These are phyloP conservation scores for Cercospora zeina DNA, from an alignment of 2,329 filamentous ascomycete species.

Conservation along the genomic window DNA sequence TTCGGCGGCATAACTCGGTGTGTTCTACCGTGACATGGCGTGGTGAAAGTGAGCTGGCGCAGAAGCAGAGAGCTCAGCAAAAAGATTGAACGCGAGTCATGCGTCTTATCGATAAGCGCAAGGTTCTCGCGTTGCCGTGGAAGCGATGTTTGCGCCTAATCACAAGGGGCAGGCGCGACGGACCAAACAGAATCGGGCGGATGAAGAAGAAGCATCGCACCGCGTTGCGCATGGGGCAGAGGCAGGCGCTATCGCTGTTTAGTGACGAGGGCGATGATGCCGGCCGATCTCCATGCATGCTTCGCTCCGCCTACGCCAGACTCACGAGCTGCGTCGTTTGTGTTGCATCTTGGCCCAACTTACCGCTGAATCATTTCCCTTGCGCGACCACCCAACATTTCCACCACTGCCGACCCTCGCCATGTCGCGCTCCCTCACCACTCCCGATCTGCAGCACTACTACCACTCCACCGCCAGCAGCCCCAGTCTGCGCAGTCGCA, in stretches of 20 bases:
- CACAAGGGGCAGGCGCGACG: slow-evolving; percentile 1
- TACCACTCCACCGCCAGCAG: slow-evolving; percentile 45
- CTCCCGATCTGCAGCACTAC: slow-evolving; percentile 24
- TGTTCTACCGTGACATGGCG: background rate
- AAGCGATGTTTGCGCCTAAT: slow-evolving; percentile 4
- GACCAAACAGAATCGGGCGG: slow-evolving; percentile 4
- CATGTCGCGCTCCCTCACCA: slow-evolving; percentile 14
- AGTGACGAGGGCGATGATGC: background rate
- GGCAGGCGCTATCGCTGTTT: slow-evolving; percentile 5
- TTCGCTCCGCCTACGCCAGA: slow-evolving; percentile 24
- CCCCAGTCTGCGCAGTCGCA: slow-evolving; percentile 48
- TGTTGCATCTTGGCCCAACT: slow-evolving; percentile 24
- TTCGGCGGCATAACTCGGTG: background rate
- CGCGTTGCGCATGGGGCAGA: slow-evolving; percentile 9
- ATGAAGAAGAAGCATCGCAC: slow-evolving; percentile 1
- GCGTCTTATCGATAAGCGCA: background rate
- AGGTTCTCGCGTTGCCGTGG: slow-evolving; percentile 1
- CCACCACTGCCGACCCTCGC: background rate
- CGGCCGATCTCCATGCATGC: slow-evolving; percentile 22
- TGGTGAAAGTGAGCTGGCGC: background rate
- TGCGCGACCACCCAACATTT: slow-evolving; percentile 10
- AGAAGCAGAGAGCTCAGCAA: background rate
- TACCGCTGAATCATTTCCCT: slow-evolving; percentile 9
- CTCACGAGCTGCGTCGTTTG: slow-evolving; percentile 18
- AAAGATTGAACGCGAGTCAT: slow-evolving; percentile 9